Base-by-base conservation (phyloP, 2,329 filamentous ascomycete genomes). In the Scedosporium apiospermum region DNA sequence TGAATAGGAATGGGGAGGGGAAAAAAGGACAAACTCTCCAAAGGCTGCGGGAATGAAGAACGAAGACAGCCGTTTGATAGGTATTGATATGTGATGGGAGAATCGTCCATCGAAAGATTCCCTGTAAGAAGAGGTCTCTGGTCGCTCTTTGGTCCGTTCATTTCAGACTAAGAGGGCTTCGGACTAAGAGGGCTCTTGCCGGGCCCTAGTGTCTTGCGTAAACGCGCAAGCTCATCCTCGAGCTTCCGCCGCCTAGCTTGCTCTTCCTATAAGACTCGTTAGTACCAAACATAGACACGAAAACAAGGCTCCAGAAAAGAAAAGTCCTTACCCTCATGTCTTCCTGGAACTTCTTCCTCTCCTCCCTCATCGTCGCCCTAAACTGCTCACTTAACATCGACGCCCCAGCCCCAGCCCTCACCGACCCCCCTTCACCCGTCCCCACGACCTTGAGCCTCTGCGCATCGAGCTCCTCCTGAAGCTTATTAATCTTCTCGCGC, bases 341-440 rank as follows among this genome's bases (percentile, higher is more conserved):
- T 65, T 83, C 80, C 65, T 83, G 80, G 73, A 82, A 83, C 71
- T 78, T 82, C 75, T 77, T 82, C 66, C 81, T 76, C 73, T 83
- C 81, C 69, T 82, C 80, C 67, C 81, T 78, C 81, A 83, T 82
- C 23, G 79, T 82, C 6, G 77, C 73, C 58, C 81, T 72, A 73
- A 83, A 83, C 71, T 83, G 81, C 72, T 83, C 81, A 69, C 81
- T 83, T 65, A 83, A 74, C 76, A 82, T 76, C 7, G 75, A 75
- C 12, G 81, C 80, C 2, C 81, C 81, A 0, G 75, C 74, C 5
- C 78, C 74, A 3, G 71, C 66, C 61, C 72, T 72, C 6, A 69
- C 71, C 2, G 71, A 69, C 16, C 71, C 72, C 16, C 70, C 73
- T 12, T 69, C 69, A 2, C 70, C 73, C 5, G 71, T 68, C 16